Percentiles rank a stretch among this genome's conserved stretches.
Conservation (phyloP, 73 alveolate genomes). For the Paramecium caudatum region DNA sequence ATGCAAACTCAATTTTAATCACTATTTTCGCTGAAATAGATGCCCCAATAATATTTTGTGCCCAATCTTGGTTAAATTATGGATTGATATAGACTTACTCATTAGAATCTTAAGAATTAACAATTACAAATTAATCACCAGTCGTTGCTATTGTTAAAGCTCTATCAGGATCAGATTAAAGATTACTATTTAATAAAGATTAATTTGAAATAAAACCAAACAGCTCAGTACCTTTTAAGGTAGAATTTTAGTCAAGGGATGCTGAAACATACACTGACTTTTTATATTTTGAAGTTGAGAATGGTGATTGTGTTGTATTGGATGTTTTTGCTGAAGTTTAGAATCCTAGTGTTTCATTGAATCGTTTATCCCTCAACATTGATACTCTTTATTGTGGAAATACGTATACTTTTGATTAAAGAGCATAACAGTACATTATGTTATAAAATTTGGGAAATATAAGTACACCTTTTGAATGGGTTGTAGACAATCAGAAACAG, state of each 20-base stretch:
- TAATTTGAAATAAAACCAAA: conserved; percentile 4
- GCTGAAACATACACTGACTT: conserved; percentile 61
- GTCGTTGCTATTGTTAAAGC: conserved; percentile 14
- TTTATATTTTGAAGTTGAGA: conserved; percentile 38
- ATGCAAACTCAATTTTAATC: conserved; percentile 55
- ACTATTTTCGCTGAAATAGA: conserved; percentile 19
- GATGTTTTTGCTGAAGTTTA: conserved; percentile 82
- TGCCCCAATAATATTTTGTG: conserved; percentile 26
- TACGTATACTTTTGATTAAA: conserved; percentile 77
- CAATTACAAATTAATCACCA: conserved; percentile 28
- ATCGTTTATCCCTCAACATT: conserved; percentile 74
- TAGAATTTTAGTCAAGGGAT: conserved; percentile 55
- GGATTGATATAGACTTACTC: conserved; percentile 55
- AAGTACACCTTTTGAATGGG: conserved; percentile 87
- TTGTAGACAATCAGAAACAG: conserved; percentile 70
- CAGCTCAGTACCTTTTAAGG: neutral
- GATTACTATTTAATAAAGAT: conserved; percentile 36
- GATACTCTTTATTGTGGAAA: conserved; percentile 85
- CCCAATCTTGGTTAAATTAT: conserved; percentile 39
- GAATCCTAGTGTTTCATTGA: conserved; percentile 81
- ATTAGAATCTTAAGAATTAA: conserved; percentile 32
- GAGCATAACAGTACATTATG: conserved; percentile 70
- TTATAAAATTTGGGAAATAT: conserved; percentile 84
- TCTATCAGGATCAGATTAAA: conserved; percentile 28
- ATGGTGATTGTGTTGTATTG: conserved; percentile 70